Percentiles rank a stretch among this genome's conserved stretches.
Conservation (phyloP, 2,329 filamentous ascomycete genomes). For the Penicillium glabrum region DNA sequence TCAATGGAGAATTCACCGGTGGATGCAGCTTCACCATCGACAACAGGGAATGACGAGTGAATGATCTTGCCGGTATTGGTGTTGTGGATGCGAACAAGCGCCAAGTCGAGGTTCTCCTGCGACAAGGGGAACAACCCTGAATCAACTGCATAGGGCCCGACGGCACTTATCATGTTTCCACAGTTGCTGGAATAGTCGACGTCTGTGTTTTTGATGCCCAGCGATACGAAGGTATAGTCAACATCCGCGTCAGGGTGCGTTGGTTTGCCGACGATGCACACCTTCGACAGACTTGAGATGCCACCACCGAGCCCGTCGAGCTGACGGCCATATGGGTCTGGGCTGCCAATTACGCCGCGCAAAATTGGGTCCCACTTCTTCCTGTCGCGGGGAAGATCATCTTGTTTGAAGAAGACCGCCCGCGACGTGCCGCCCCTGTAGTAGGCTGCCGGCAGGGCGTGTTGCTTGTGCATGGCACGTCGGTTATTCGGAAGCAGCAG, state of each 20-base stretch:
- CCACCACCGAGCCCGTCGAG: conserved; percentile 71
- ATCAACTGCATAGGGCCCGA: conserved; percentile 67
- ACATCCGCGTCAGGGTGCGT: conserved; percentile 55
- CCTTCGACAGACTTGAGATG: conserved; percentile 67
- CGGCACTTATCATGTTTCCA: conserved; percentile 69
- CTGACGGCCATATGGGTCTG: conserved; percentile 66
- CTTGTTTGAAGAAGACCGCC: conserved; percentile 59
- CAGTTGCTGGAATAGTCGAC: conserved; percentile 71
- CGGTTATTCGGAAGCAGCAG: not conserved
- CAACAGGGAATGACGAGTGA: conserved; percentile 56
- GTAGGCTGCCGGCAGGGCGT: conserved; percentile 53
- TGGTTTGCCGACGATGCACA: conserved; percentile 64
- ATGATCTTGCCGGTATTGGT: conserved; percentile 70
- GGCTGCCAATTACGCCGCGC: conserved; percentile 61
- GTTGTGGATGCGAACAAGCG: conserved; percentile 61
- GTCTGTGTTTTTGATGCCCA: conserved; percentile 61
- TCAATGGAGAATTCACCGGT: conserved; percentile 62
- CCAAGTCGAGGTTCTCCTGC: conserved; percentile 32
- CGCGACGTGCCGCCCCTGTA: conserved; percentile 71
- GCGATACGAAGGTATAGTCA: conserved; percentile 70
- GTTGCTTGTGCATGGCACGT: not conserved
- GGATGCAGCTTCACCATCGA: conserved; percentile 49
- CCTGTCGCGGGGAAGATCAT: conserved; percentile 52
- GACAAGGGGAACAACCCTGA: conserved; percentile 44
- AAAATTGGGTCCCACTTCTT: conserved; percentile 57